A percentile compares a stretch with the other conserved stretches of the same genome.
These are phyloP conservation scores for Usnea hakonensis DNA, from an alignment of 495 filamentous ascomycete genomes.

Conservation along the genomic window DNA sequence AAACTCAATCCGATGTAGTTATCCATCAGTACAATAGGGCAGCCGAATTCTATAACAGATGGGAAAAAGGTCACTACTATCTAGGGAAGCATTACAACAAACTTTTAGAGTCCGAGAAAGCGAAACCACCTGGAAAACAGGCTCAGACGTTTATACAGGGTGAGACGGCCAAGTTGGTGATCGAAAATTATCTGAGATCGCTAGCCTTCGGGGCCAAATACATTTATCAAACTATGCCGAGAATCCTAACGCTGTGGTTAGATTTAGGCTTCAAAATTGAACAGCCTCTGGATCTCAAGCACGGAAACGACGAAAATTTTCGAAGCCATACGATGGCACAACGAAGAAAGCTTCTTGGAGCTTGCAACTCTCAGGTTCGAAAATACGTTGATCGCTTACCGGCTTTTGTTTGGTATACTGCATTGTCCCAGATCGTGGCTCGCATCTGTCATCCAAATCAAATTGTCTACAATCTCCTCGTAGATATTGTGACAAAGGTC, in stretches of 20 bases:
- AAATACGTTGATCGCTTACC: slow-evolving; percentile 70
- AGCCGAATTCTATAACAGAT: slow-evolving; percentile 49
- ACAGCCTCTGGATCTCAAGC: slow-evolving; percentile 57
- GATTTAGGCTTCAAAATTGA: slow-evolving; percentile 74
- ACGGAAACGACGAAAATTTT: slow-evolving; percentile 57
- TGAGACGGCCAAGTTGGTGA: slow-evolving; percentile 77
- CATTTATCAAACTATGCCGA: slow-evolving; percentile 84
- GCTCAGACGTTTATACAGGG: slow-evolving; percentile 54
- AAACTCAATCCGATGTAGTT: slow-evolving; percentile 72
- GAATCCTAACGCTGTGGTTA: slow-evolving; percentile 86
- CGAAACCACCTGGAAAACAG: slow-evolving; percentile 59
- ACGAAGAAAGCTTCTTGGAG: slow-evolving; percentile 57
- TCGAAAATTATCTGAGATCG: slow-evolving; percentile 87
- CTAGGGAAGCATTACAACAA: slow-evolving; percentile 97
- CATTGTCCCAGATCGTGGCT: slow-evolving; percentile 84
- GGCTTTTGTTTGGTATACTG: slow-evolving; percentile 86
- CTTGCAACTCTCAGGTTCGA: slow-evolving; percentile 60
- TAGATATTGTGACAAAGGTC: slow-evolving; percentile 72
- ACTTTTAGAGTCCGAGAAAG: slow-evolving; percentile 79
- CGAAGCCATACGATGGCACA: slow-evolving; percentile 45
- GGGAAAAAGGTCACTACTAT: slow-evolving; percentile 97
- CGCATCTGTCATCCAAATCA: slow-evolving; percentile 79
- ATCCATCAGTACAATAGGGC: slow-evolving; percentile 73
- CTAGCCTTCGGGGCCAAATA: slow-evolving; percentile 87
- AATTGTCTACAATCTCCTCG: slow-evolving; percentile 65